Evolutionary conservation across 805 yeast genomes (phyloP).

Genomic region (Hanseniaspora pseudoguilliermondii): DNA sequence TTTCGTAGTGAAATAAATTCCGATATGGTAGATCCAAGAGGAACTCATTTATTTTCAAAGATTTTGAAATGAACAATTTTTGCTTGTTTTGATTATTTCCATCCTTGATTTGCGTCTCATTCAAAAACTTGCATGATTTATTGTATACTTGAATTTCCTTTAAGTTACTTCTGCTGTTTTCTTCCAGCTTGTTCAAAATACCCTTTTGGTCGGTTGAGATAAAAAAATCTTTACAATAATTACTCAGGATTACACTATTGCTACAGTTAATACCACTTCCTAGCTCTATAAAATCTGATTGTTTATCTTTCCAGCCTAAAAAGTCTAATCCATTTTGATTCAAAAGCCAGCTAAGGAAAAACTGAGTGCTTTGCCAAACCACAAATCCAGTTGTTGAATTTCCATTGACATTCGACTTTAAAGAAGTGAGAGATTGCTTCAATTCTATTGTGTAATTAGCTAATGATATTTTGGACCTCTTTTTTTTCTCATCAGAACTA

Average conservation of each 20-base stretch:
- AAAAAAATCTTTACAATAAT: constrained; percentile 21
- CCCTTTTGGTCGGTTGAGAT: constrained; percentile 27
- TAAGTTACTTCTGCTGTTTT: constrained; percentile 21
- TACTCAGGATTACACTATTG: constrained; percentile 21
- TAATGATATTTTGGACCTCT: not conserved
- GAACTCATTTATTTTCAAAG: constrained; percentile 1
- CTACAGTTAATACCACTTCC: constrained; percentile 27
- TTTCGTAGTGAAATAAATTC: constrained; percentile 15
- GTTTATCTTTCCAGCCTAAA: not conserved
- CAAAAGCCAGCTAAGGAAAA: constrained; percentile 26
- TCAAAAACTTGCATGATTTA: constrained; percentile 15
- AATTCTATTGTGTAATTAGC: constrained; percentile 18
- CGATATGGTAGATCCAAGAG: constrained; percentile 1
- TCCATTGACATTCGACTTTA: constrained; percentile 23
- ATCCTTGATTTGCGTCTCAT: not conserved
- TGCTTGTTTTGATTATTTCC: not conserved
- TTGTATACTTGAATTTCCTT: constrained; percentile 19
- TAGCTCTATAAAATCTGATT: constrained; percentile 19
- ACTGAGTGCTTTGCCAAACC: constrained; percentile 27
- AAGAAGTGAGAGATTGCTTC: constrained; percentile 23
- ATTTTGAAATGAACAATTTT: constrained; percentile 9
- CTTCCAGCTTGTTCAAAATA: constrained; percentile 21
- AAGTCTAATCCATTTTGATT: constrained; percentile 20
- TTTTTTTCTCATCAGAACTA: not conserved
- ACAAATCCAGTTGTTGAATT: constrained; percentile 30